Conservation (phyloP, 2,329 filamentous ascomycete genomes). For the Hypoxylon sp. region DNA sequence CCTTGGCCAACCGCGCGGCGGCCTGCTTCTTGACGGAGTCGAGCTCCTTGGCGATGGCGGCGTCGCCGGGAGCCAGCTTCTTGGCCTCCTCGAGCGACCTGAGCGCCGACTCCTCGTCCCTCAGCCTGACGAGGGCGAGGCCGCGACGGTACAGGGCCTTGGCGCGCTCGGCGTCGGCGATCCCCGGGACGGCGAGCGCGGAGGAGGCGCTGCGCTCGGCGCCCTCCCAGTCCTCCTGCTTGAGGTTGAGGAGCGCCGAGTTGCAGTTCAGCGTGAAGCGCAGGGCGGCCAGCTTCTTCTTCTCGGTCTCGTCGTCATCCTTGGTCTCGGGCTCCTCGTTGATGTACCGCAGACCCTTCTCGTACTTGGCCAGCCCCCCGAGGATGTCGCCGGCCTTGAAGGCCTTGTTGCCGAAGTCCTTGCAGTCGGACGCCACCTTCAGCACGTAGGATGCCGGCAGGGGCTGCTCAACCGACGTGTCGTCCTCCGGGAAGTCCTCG, state of each 20-base stretch:
- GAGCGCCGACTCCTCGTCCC: conserved; percentile 85
- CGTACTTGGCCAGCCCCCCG: conserved; percentile 86
- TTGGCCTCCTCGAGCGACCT: conserved; percentile 79
- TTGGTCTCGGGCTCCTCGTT: conserved; percentile 75
- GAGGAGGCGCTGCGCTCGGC: conserved; percentile 74
- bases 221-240: conserved; percentile 76
- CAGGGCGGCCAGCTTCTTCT: conserved; percentile 72
- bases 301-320: conserved; percentile 72
- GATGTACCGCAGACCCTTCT: conserved; percentile 74
- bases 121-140: conserved; percentile 75
- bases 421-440: conserved; percentile 84
- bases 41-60: conserved; percentile 77
- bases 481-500: conserved; percentile 95
- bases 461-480: conserved; percentile 61
- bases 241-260: conserved; percentile 83
- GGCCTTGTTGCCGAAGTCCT: conserved; percentile 90
- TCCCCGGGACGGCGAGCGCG: conserved; percentile 73
- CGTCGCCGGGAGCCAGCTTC: conserved; percentile 77
- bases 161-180: conserved; percentile 79
- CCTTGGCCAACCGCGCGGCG: conserved; percentile 78
- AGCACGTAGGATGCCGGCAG: conserved; percentile 74
- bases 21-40: conserved; percentile 79
- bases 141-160: conserved; percentile 90
- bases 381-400: conserved; percentile 81
- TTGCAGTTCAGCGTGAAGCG: conserved; percentile 91